Percentiles rank a stretch among this genome's conserved stretches.
Conservation (phyloP, 2,329 filamentous ascomycete genomes). For the Chaetothyriales sp. region DNA sequence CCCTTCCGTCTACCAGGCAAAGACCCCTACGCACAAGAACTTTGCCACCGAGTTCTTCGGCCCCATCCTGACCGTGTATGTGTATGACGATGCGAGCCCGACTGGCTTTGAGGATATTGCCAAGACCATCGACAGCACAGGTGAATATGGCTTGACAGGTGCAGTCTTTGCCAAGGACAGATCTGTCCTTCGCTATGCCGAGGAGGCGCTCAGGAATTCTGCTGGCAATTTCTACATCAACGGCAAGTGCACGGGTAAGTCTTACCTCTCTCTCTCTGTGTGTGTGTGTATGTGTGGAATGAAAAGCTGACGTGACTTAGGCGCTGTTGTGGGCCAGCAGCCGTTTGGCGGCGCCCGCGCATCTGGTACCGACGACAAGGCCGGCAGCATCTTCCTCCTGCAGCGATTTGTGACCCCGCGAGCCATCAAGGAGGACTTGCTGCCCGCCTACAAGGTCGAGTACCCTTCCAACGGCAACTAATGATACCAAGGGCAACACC, state of each 20-base stretch:
- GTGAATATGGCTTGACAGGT: constrained; percentile 65
- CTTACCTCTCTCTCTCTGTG: not conserved
- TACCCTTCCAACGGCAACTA: constrained; percentile 39
- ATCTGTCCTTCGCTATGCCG: constrained; percentile 48
- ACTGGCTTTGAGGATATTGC: constrained; percentile 42
- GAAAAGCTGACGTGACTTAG: constrained; percentile 3
- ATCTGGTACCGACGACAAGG: constrained; percentile 44
- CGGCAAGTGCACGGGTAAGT: constrained; percentile 50
- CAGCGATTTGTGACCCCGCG: constrained; percentile 41
- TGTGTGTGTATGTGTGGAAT: too few relatives aligned
- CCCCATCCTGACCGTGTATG: constrained; percentile 52
- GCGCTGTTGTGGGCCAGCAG: constrained; percentile 35
- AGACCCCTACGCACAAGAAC: constrained; percentile 52
- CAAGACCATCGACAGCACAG: constrained; percentile 52
- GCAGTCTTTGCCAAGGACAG: constrained; percentile 60
- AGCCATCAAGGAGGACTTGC: constrained; percentile 42
- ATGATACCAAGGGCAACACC: not conserved
- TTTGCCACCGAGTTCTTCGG: constrained; percentile 63
- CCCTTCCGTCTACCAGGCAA: constrained; percentile 59
- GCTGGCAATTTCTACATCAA: constrained; percentile 81
- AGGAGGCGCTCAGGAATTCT: constrained; percentile 54
- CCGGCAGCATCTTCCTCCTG: constrained; percentile 37
- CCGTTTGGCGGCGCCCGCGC: constrained; percentile 40
- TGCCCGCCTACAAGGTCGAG: constrained; percentile 31
- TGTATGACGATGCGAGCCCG: constrained; percentile 50